phyloP scores from a whole-genome alignment of 805 yeast species.

The Peterozyma toletana region DNA sequence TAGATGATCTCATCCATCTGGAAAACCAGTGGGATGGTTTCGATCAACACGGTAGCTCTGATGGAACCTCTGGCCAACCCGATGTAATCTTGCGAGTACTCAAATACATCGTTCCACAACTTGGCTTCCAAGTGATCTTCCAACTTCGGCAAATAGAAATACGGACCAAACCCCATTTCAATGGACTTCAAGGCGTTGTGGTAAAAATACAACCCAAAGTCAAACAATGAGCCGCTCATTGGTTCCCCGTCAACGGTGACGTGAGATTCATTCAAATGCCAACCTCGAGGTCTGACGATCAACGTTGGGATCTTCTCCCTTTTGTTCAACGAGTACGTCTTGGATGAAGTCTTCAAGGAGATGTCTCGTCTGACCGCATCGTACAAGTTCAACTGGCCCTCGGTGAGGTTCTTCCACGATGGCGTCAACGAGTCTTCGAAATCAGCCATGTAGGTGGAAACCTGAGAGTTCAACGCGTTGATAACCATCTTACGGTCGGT shows the following conservation, averaged over 20 bases:
- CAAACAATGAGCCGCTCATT: conserved; percentile 58
- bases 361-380: conserved; percentile 60
- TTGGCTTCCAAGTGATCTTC: conserved; percentile 72
- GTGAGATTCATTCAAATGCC: conserved; percentile 68
- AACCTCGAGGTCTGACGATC: conserved; percentile 56
- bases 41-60: conserved; percentile 65
- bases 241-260: conserved; percentile 62
- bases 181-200: conserved; percentile 57
- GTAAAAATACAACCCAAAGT: conserved; percentile 64
- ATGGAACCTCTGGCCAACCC: conserved; percentile 62
- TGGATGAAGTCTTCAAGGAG: conserved; percentile 24
- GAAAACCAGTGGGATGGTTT: conserved; percentile 67
- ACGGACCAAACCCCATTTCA: conserved; percentile 58
- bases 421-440: conserved; percentile 71
- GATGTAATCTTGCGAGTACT: conserved; percentile 55
- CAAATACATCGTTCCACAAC: conserved; percentile 69
- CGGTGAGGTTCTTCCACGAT: conserved; percentile 59
- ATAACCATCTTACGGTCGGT: conserved; percentile 72
- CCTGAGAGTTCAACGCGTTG: conserved; percentile 62
- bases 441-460: conserved; percentile 72
- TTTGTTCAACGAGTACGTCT: conserved; percentile 35
- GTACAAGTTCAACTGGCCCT: conserved; percentile 64
- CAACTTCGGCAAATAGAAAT: conserved; percentile 71
- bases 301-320: conserved; percentile 41
- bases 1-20: conserved; percentile 76